Evolutionary conservation across 805 yeast species (phyloP).

Genomic region (Starmerella davenportii): DNA sequence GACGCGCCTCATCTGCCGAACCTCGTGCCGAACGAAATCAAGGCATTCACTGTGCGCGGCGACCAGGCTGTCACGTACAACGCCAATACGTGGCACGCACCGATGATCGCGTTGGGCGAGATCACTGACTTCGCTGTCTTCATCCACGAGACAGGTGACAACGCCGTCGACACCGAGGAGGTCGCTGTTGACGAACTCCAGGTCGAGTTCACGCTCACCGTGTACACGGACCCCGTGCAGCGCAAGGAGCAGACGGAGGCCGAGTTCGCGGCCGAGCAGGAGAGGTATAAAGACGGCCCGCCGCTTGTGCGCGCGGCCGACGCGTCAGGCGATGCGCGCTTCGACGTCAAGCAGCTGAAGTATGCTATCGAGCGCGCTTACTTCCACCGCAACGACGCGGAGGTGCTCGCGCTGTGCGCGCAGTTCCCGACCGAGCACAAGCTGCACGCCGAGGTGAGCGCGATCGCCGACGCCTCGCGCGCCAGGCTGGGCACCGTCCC

Average conservation of each 20-base stretch:
- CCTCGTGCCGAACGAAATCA: constrained; percentile 27
- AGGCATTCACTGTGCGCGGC: constrained; percentile 61
- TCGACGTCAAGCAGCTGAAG: constrained; percentile 28
- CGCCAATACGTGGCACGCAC: constrained; percentile 81
- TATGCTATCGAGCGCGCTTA: constrained; percentile 49
- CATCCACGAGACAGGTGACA: constrained; percentile 65
- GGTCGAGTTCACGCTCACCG: constrained; percentile 9
- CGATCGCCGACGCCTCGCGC: not conserved
- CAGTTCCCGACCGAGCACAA: constrained; percentile 23
- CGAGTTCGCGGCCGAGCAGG: constrained; percentile 36
- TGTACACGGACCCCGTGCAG: constrained; percentile 19
- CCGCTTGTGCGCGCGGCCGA: constrained; percentile 10
- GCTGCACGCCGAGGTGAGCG: constrained; percentile 29
- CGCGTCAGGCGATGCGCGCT: constrained; percentile 7
- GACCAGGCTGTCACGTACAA: constrained; percentile 85
- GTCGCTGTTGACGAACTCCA: constrained; percentile 39
- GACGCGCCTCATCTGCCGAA: constrained; percentile 39
- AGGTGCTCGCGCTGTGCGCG: constrained; percentile 33
- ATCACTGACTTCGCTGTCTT: constrained; percentile 72
- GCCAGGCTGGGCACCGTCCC: too few species aligned
- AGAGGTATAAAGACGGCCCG: constrained; percentile 43
- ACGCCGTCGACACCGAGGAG: constrained; percentile 70
- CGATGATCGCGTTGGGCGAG: constrained; percentile 70
- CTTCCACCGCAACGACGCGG: constrained; percentile 33
- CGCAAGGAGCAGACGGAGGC: constrained; percentile 61